Evolutionary conservation across 2,329 filamentous ascomycete species (phyloP).

Genomic region (Mycogone perniciosa): DNA sequence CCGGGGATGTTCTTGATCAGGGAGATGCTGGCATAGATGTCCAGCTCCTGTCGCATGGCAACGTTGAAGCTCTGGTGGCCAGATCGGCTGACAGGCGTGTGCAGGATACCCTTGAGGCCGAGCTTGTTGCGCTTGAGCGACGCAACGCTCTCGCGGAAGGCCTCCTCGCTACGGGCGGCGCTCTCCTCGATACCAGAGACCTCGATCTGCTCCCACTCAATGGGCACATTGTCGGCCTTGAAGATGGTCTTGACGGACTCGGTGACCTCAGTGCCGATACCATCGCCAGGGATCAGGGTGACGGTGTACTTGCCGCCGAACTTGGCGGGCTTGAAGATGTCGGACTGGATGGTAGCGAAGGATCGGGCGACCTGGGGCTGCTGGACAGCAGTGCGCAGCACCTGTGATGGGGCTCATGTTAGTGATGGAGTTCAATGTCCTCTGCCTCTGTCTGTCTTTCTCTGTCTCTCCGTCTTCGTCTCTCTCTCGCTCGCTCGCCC

Average conservation of each 20-base stretch:
- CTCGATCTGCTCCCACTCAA: conserved; percentile 98
- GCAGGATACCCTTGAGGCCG: conserved; percentile 95
- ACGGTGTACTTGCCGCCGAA: conserved; percentile 99
- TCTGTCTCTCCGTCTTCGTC: background rate
- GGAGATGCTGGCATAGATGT: conserved; percentile 97
- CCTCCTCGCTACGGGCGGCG: conserved; percentile 78
- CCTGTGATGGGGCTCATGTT: conserved; percentile 31
- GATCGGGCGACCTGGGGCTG: conserved; percentile 43
- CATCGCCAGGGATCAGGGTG: conserved; percentile 96
- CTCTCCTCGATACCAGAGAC: conserved; percentile 84
- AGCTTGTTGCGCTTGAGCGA: conserved; percentile 98
- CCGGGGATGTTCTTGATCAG: conserved; percentile 99
- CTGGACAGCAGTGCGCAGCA: conserved; percentile 45
- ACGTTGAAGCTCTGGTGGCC: conserved; percentile 99
- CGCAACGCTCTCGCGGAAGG: conserved; percentile 91
- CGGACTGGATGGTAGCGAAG: conserved; percentile 80
- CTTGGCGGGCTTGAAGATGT: conserved; percentile 99
- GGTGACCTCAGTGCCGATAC: conserved; percentile 95
- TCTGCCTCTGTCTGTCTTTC: background rate
- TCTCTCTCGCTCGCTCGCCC: background rate
- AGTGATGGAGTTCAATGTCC: conserved; percentile 12
- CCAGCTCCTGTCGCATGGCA: conserved; percentile 95
- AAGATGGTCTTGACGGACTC: conserved; percentile 99
- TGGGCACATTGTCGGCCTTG: conserved; percentile 97
- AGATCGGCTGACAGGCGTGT: conserved; percentile 93